These are phyloP conservation scores for Paragyromitra xinjiangensis DNA, from an alignment of 495 filamentous ascomycete genomes.

Conservation along the genomic window DNA sequence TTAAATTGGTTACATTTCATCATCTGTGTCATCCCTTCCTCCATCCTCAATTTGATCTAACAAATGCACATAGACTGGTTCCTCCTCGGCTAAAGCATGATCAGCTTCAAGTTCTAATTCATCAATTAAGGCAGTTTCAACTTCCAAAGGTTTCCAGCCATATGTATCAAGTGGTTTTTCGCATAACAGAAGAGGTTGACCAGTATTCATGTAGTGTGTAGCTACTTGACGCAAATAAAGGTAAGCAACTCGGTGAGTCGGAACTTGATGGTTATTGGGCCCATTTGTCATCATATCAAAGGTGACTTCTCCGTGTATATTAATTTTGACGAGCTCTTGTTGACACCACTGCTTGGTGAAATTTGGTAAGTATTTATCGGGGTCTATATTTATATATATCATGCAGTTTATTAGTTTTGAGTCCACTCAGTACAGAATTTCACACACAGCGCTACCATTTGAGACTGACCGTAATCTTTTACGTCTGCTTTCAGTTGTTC, in stretches of 20 bases:
- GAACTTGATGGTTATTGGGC: too few species aligned
- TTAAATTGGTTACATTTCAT: too few species aligned
- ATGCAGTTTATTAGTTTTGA: neutral
- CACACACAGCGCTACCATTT: neutral
- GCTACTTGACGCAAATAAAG: neutral
- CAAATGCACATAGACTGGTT: too few species aligned
- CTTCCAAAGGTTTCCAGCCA: neutral
- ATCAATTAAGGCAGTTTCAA: too few species aligned
- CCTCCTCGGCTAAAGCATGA: too few species aligned
- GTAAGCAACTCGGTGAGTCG: neutral
- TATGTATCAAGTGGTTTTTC: conserved; percentile 6
- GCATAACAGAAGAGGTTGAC: neutral
- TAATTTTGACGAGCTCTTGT: neutral
- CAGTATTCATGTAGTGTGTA: too few species aligned
- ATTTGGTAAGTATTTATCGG: neutral
- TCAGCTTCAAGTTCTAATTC: too few species aligned
- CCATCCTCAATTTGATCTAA: too few species aligned
- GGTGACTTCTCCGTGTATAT: neutral
- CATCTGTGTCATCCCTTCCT: too few species aligned
- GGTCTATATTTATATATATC: neutral
- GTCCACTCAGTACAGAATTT: too few species aligned
- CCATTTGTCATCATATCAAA: neutral
- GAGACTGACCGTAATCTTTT: neutral
- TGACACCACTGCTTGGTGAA: neutral
- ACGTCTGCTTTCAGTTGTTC: neutral